Evolutionary conservation across 2,329 filamentous ascomycete genomes (phyloP).

Genomic region (Massarina eburnea): DNA sequence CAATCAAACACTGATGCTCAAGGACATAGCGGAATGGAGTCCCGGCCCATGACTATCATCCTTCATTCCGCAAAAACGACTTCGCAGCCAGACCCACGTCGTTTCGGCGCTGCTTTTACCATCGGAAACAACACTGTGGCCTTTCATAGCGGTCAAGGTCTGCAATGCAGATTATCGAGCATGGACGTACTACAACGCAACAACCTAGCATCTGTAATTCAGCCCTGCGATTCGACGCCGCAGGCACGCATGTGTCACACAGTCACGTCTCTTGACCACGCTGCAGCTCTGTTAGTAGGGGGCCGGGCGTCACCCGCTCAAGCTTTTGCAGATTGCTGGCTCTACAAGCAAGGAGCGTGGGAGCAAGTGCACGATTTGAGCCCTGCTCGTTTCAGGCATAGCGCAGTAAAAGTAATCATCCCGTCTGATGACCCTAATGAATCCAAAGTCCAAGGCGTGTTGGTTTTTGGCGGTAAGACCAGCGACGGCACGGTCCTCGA

Average conservation of each 20-base stretch:
- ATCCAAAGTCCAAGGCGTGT: constrained; percentile 44
- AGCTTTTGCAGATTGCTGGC: constrained; percentile 74
- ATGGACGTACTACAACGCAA: constrained; percentile 43
- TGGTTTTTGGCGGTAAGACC: constrained; percentile 51
- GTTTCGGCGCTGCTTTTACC: constrained; percentile 45
- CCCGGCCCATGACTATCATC: constrained; percentile 15
- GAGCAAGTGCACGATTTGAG: constrained; percentile 66
- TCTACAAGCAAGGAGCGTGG: constrained; percentile 67
- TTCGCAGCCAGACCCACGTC: constrained; percentile 29
- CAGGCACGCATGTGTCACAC: constrained; percentile 70
- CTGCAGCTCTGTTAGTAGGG: constrained; percentile 68
- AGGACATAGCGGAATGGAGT: neutral
- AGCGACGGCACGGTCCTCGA: constrained; percentile 45
- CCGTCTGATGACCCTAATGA: constrained; percentile 41
- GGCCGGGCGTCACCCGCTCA: constrained; percentile 76
- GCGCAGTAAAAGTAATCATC: constrained; percentile 54
- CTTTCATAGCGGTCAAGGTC: constrained; percentile 50
- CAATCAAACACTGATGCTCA: constrained; percentile 5
- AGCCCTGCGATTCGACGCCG: constrained; percentile 38
- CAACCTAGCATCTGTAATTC: constrained; percentile 19
- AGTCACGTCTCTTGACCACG: constrained; percentile 64
- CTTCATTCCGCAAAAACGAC: constrained; percentile 12
- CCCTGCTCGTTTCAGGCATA: constrained; percentile 73
- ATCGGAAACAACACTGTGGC: constrained; percentile 34
- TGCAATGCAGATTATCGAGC: constrained; percentile 51